phyloP scores from a whole-genome alignment of 2,329 filamentous ascomycete species.

The Colletotrichum ledebouriae region DNA sequence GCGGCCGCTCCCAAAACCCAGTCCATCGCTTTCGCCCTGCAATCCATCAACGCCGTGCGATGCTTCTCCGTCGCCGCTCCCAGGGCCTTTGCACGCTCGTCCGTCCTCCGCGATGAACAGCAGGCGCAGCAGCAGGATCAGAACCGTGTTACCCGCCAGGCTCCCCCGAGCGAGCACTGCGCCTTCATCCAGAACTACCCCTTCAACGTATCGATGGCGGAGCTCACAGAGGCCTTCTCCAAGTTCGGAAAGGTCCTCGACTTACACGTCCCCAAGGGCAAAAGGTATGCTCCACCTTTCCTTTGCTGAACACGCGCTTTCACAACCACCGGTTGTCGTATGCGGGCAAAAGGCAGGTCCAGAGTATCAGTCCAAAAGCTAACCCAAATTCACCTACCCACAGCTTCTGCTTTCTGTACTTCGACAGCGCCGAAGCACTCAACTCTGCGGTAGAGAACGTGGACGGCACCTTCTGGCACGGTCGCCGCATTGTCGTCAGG shows the following conservation, averaged over 20 bases:
- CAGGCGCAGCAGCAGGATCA: constrained; percentile 15
- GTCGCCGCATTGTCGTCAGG: constrained; percentile 37
- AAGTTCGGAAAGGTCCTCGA: constrained; percentile 52
- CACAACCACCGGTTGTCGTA: too few relatives aligned
- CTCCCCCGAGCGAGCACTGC: neutral
- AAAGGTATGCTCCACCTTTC: constrained; percentile 12
- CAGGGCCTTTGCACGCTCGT: constrained; percentile 34
- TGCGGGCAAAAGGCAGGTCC: neutral
- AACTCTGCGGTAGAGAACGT: constrained; percentile 29
- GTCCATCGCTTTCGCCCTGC: constrained; percentile 31
- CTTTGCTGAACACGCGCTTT: too few relatives aligned
- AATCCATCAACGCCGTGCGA: constrained; percentile 18
- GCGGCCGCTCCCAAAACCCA: constrained; percentile 34
- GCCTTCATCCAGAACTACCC: constrained; percentile 79
- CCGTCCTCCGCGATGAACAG: constrained; percentile 17
- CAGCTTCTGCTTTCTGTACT: constrained; percentile 39
- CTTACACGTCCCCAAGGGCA: constrained; percentile 22
- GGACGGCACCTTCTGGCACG: constrained; percentile 43
- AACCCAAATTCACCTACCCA: neutral
- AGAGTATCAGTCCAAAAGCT: neutral
- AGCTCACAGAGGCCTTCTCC: constrained; percentile 70
- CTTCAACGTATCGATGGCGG: constrained; percentile 74
- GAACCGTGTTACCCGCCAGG: neutral
- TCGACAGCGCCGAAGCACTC: constrained; percentile 16
- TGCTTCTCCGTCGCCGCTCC: constrained; percentile 22